These are phyloP conservation scores for Trifolium pratense DNA, from an alignment of 306 rosid species.

Conservation along the genomic window DNA sequence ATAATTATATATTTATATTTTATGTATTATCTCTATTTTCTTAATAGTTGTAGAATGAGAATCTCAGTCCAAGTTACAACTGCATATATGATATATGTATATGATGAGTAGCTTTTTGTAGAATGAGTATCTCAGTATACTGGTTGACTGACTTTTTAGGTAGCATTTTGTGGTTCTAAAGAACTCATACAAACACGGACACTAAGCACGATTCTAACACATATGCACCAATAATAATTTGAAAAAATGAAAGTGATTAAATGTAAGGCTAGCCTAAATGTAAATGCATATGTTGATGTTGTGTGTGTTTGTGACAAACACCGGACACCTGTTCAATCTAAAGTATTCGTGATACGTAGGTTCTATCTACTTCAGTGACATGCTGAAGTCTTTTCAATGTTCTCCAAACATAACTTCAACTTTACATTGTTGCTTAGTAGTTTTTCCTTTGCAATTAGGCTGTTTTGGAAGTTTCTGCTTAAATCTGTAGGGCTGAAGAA, in stretches of 20 bases:
- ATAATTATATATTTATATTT: not conserved
- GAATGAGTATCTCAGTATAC: not conserved
- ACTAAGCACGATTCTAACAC: not conserved
- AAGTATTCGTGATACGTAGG: not conserved
- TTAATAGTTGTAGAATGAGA: conserved; percentile 23
- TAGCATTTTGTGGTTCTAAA: not conserved
- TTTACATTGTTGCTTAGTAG: not conserved
- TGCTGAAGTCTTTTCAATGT: not conserved
- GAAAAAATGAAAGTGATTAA: not conserved
- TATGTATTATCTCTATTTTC: not conserved
- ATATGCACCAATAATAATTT: not conserved
- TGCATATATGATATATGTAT: no score
- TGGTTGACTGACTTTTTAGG: not conserved
- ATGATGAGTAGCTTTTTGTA: no score
- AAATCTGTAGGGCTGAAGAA: not conserved
- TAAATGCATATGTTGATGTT: not conserved
- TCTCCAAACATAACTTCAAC: not conserved
- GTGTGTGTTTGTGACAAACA: not conserved
- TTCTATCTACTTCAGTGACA: not conserved
- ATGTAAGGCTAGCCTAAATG: not conserved
- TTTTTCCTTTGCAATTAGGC: not conserved
- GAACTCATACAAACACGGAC: not conserved
- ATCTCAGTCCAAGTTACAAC: not conserved
- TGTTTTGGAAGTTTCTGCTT: not conserved
- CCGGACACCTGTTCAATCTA: not conserved